Conservation (phyloP, 495 filamentous ascomycete species). For the Annulohypoxylon moriforme region DNA sequence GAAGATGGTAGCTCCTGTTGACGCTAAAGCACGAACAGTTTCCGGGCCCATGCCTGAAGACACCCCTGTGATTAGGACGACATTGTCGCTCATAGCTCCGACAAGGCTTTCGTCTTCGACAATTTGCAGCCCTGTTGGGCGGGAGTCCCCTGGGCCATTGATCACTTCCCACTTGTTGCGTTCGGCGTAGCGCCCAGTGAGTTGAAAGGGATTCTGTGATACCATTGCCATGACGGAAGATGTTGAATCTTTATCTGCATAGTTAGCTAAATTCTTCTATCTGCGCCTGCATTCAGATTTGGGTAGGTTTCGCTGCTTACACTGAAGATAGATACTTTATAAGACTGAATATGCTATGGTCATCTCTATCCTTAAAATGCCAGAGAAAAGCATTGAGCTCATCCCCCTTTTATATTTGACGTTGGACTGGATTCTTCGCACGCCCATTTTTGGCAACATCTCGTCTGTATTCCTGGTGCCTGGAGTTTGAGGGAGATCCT, state of each 20-base stretch:
- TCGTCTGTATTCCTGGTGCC: not conserved
- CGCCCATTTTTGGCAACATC: not conserved
- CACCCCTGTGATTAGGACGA: slow-evolving; percentile 63
- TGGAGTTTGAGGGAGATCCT: not conserved
- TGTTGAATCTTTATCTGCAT: not conserved
- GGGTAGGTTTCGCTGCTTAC: not conserved
- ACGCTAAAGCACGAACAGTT: slow-evolving; percentile 60
- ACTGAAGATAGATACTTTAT: not conserved
- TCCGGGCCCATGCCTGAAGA: slow-evolving; percentile 65
- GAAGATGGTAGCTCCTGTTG: slow-evolving; percentile 61
- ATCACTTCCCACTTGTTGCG: slow-evolving; percentile 40
- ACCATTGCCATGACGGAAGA: slow-evolving; percentile 18
- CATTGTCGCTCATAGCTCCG: slow-evolving; percentile 56
- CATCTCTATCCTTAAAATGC: not conserved
- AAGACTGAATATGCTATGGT: not conserved
- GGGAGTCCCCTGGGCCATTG: slow-evolving; percentile 59
- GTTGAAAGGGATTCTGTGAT: slow-evolving; percentile 29
- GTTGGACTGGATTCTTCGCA: too few species aligned
- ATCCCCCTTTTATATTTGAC: not conserved
- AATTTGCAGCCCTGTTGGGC: slow-evolving; percentile 60
- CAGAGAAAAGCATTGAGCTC: not conserved
- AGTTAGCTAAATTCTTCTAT: not conserved
- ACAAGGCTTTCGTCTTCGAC: slow-evolving; percentile 58
- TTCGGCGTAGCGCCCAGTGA: slow-evolving; percentile 33
- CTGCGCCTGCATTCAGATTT: not conserved